Conservation (phyloP, 139 green algal genomes). For the Ettlia oleoabundans region DNA sequence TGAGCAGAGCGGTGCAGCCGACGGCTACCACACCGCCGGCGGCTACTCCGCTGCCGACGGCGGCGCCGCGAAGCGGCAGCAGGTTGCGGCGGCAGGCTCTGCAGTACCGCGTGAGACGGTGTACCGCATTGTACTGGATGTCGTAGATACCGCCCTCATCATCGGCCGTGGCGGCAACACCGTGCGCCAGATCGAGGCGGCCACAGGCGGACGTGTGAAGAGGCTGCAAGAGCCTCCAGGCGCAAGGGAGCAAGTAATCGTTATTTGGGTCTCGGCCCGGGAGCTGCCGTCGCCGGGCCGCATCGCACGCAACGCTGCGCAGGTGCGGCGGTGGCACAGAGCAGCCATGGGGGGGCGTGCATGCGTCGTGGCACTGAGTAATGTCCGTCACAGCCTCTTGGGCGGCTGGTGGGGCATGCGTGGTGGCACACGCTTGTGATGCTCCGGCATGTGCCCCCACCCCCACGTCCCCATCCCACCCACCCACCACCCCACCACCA, state of each 20-base stretch:
- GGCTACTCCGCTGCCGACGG: not conserved
- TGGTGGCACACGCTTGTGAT: too few relatives aligned
- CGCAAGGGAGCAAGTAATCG: conserved; percentile 4
- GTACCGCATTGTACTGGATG: conserved; percentile 16
- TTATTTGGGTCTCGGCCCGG: not conserved
- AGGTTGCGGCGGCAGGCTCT: not conserved
- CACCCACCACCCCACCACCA: too few relatives aligned
- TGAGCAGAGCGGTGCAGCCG: not conserved
- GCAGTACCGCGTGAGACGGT: conserved; percentile 5
- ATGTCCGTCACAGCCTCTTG: not conserved
- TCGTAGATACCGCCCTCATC: conserved; percentile 11
- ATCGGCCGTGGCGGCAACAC: conserved; percentile 26
- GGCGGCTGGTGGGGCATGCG: too few relatives aligned
- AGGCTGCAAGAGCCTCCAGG: conserved; percentile 14
- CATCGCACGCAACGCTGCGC: conserved; percentile 5
- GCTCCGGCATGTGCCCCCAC: too few relatives aligned
- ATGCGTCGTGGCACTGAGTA: not conserved
- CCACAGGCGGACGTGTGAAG: conserved; percentile 26
- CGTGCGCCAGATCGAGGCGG: conserved; percentile 19
- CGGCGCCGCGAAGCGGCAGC: conserved; percentile 11
- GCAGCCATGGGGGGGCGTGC: too few relatives aligned
- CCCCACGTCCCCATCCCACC: too few relatives aligned
- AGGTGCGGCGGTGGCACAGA: conserved; percentile 17
- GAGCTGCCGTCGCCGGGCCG: conserved; percentile 10
- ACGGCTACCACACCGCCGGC: not conserved